Conservation (phyloP, 345 rosid genomes). For the Hibiscus tridactylites region DNA sequence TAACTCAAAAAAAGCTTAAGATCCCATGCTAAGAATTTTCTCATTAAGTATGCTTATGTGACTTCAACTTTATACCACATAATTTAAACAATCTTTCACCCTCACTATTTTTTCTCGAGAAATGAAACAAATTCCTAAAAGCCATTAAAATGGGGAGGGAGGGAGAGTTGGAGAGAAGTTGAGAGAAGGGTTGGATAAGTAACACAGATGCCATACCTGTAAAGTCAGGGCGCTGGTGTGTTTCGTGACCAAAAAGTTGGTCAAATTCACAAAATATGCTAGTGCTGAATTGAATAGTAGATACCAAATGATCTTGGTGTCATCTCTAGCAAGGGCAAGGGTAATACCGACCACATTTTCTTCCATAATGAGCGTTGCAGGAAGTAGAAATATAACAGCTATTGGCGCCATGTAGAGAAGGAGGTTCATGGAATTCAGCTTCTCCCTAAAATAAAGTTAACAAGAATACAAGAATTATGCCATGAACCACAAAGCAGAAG, state of each 20-base stretch:
- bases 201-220: conserved; percentile 47
- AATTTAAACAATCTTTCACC: too few species aligned
- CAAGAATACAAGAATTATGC: neutral
- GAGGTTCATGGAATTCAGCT: conserved; percentile 96
- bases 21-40: neutral
- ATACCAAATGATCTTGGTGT: conserved; percentile 80
- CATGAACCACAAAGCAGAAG: neutral
- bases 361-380: conserved; percentile 94
- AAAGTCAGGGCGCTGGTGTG: conserved; percentile 96
- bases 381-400: conserved; percentile 86
- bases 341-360: conserved; percentile 89
- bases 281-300: conserved; percentile 88
- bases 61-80: neutral
- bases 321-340: conserved; percentile 91
- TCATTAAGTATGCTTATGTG: neutral
- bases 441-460: conserved; percentile 55
- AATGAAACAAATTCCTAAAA: neutral
- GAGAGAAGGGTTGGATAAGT: neutral
- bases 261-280: conserved; percentile 90
- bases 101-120: neutral
- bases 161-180: neutral
- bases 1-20: neutral
- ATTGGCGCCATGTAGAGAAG: conserved; percentile 98
- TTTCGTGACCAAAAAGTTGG: conserved; percentile 97
- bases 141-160: neutral